Evolutionary conservation across 345 rosid species (phyloP).

Genomic region (Lumnitzera littorea): DNA sequence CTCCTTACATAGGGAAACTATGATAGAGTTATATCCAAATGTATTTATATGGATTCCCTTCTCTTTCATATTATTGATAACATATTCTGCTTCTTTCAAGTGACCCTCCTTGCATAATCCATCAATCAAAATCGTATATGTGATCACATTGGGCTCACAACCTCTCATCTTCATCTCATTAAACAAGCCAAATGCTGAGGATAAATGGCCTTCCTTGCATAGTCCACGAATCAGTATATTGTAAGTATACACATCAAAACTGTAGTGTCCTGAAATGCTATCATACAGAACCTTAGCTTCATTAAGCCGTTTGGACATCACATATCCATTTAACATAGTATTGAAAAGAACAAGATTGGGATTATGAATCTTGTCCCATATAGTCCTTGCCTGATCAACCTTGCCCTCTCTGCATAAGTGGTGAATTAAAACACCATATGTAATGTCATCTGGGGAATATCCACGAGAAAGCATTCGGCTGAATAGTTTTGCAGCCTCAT

Average conservation of each 20-base stretch:
- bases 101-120: constrained; percentile 62
- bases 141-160: constrained; percentile 51
- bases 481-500: constrained; percentile 62
- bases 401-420: constrained; percentile 53
- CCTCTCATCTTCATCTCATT: constrained; percentile 45
- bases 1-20: constrained; percentile 52
- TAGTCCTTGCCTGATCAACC: constrained; percentile 68
- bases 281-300: constrained; percentile 51
- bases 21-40: constrained; percentile 67
- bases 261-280: constrained; percentile 27
- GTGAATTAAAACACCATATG: constrained; percentile 62
- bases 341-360: constrained; percentile 53
- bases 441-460: constrained; percentile 50
- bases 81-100: constrained; percentile 37
- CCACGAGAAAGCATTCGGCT: constrained; percentile 78
- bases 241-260: constrained; percentile 57
- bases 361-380: constrained; percentile 34
- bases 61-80: constrained; percentile 45
- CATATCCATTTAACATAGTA: constrained; percentile 66
- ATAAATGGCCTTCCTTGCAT: constrained; percentile 56
- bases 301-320: constrained; percentile 44
- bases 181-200: constrained; percentile 52
- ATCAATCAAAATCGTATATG: constrained; percentile 58
- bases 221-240: constrained; percentile 58
- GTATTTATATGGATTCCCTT: constrained; percentile 55